Conservation (phyloP, 768 basidiomycete genomes). For the Crassisporium funariophilum region DNA sequence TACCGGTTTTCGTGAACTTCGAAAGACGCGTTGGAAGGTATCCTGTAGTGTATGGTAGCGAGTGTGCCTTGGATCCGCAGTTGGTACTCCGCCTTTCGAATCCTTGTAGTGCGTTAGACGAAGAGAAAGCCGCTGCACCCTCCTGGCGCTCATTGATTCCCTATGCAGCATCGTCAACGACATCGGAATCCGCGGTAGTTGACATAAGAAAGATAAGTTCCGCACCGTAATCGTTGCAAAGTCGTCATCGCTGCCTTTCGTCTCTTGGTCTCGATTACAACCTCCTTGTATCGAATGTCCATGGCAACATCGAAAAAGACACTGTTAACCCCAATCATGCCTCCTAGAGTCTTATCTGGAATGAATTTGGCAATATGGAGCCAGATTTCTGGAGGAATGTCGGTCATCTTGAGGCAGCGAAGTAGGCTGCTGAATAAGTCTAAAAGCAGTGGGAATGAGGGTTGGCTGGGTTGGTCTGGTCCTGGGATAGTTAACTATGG, state of each 20-base stretch:
- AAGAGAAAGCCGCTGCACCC: constrained; percentile 6
- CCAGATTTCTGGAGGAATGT: constrained; percentile 26
- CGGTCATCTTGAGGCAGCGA: constrained; percentile 1
- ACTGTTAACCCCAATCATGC: constrained; percentile 20
- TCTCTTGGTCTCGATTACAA: constrained; percentile 9
- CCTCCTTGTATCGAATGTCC: constrained; percentile 16
- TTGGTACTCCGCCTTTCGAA: not conserved
- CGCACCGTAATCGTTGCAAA: constrained; percentile 15
- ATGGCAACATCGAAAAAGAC: constrained; percentile 25
- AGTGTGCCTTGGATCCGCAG: constrained; percentile 6
- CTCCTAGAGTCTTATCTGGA: constrained; percentile 12
- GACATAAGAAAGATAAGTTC: not conserved
- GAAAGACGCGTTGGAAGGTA: constrained; percentile 14
- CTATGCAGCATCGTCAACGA: constrained; percentile 6
- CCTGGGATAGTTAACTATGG: no score
- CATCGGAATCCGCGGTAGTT: not conserved
- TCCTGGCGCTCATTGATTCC: constrained; percentile 12
- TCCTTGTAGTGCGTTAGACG: not conserved
- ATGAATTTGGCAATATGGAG: constrained; percentile 22
- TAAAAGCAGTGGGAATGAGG: not conserved
- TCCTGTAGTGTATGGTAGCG: constrained; percentile 11
- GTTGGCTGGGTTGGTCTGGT: not conserved
- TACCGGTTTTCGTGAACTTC: constrained; percentile 9
- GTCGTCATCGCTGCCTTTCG: constrained; percentile 3
- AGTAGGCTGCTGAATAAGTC: not conserved